These are phyloP conservation scores for Suillus paluster DNA, from an alignment of 768 basidiomycete genomes.

Conservation along the genomic window DNA sequence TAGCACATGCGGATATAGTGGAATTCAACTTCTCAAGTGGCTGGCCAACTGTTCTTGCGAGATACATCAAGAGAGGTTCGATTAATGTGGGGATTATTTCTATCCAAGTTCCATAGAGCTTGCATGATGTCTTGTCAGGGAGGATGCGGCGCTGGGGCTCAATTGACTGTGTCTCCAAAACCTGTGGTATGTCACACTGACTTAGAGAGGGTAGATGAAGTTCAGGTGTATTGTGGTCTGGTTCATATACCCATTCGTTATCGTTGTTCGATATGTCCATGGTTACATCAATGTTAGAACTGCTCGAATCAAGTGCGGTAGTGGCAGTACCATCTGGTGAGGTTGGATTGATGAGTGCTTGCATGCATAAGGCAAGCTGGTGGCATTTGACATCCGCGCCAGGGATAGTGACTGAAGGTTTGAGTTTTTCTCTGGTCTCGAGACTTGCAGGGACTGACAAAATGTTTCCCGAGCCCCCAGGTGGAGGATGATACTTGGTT, in stretches of 20 bases:
- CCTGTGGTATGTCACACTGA: no score
- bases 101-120: neutral
- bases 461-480: neutral
- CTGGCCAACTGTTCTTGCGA: neutral
- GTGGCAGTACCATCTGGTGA: neutral
- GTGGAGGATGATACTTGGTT: neutral
- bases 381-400: neutral
- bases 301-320: neutral
- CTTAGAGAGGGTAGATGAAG: no score
- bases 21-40: neutral
- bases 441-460: neutral
- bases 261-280: no score
- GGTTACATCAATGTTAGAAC: neutral
- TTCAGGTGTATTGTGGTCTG: no score
- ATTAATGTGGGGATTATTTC: neutral
- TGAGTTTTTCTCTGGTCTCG: constrained; percentile 8
- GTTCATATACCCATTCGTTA: neutral
- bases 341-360: neutral
- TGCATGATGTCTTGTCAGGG: neutral
- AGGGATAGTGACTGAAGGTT: constrained; percentile 4
- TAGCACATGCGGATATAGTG: neutral
- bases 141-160: neutral
- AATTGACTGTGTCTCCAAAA: no score
- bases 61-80: neutral
- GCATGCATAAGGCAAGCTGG: neutral